Evolutionary conservation across 2,329 filamentous ascomycete species (phyloP), one percentile per base, ranked within the genome.

Genomic region (Ascochyta fabae): DNA sequence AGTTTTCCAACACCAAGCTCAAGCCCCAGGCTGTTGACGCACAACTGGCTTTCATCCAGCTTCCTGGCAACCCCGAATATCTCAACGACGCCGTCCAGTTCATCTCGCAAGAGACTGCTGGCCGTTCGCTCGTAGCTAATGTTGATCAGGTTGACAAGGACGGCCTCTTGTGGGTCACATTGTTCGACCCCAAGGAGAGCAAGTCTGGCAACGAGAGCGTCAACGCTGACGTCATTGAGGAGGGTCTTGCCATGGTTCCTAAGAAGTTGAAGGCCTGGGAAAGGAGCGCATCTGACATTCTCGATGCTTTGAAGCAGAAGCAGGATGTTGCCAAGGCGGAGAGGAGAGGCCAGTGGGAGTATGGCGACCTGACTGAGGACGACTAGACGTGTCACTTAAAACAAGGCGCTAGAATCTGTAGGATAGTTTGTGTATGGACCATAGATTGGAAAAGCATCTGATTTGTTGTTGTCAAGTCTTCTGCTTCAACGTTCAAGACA

Each of bases 281-380:
- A 83, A 84, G 89, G 55, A 87, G 86, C 8, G 90, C 91, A 41
- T 84, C 84, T 53, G 84, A 90, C 31, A 86, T 92, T 39, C 78
- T 96, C 60, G 85, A 86, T 75, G 85, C 85, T 66, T 79, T 97
- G 59, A 88, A 85, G 70, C 84, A 89, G 75, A 85, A 89, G 47
- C 89, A 96, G 81, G 82, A 84, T 33, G 83, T 88, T 75, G 94
- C 94, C 4, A 96, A 96, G 84, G 81, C 85, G 51, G 87, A 88
- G 53, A 86, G 92, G 60, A 82, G 87, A 64, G 95, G 95, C 39
- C 95, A 96, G 85, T 99, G 94, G 93, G 95, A 99, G 84, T 99
- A 98, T 77, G 95, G 95, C 66, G 95, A 98, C 75, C 83, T 96
- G 71, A 96, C 92, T 13, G 93, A 96, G 64, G 73, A 75, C 56